Percentiles rank a stretch among this genome's conserved stretches.
Conservation (phyloP, 2,329 filamentous ascomycete genomes). For the Ascochyta koolunga region DNA sequence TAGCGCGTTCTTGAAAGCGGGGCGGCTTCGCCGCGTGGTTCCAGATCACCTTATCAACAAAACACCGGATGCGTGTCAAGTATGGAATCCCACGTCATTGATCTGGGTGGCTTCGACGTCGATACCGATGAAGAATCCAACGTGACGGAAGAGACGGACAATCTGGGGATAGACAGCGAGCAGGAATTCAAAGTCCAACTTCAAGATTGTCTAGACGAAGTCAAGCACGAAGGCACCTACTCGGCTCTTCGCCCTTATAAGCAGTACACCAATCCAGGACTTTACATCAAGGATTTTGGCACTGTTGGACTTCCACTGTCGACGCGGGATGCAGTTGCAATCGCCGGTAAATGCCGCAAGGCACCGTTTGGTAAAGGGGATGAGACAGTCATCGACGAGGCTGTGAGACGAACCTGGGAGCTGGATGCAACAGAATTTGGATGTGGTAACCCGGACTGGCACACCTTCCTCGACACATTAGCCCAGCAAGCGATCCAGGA, state of each 20-base stretch:
- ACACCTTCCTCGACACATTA: conserved; percentile 16
- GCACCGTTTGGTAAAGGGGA: conserved; percentile 39
- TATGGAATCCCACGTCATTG: too few relatives aligned
- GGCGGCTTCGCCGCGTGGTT: too few relatives aligned
- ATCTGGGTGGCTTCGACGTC: too few relatives aligned
- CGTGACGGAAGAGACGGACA: too few relatives aligned
- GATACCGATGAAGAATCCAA: too few relatives aligned
- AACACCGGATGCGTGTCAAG: too few relatives aligned
- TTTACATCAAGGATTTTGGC: conserved; percentile 12
- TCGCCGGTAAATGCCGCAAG: conserved; percentile 21
- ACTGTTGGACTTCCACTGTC: conserved; percentile 17
- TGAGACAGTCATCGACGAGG: conserved; percentile 39
- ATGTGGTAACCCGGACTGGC: conserved; percentile 32
- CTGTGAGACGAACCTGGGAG: conserved; percentile 42
- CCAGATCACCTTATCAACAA: too few relatives aligned
- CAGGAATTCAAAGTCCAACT: too few relatives aligned
- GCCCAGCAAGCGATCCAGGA: conserved; percentile 14
- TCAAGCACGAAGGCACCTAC: conserved; percentile 12
- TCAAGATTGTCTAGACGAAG: conserved; percentile 8
- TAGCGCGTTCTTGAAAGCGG: too few relatives aligned
- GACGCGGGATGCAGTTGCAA: conserved; percentile 17
- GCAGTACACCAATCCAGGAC: conserved; percentile 10
- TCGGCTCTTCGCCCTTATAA: background rate
- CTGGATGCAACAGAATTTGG: conserved; percentile 29
- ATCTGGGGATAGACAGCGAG: too few relatives aligned